Conservation (phyloP, 495 filamentous ascomycete genomes). For the Xylaria cubensis region DNA sequence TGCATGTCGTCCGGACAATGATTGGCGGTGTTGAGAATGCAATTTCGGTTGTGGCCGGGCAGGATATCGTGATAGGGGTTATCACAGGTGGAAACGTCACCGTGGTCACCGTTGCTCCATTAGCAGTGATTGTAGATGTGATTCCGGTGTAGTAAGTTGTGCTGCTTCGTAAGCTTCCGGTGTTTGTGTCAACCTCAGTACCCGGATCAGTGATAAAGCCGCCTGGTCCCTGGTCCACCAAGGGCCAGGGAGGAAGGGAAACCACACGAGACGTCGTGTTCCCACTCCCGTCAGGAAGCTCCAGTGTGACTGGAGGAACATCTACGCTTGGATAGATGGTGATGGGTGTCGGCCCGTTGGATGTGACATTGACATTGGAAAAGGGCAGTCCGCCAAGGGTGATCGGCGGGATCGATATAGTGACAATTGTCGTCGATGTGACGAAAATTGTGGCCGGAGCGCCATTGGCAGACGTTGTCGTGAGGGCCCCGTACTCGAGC, state of each 20-base stretch:
- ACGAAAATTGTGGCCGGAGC: conserved; percentile 21
- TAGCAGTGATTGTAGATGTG: not conserved
- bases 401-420: conserved; percentile 26
- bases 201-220: conserved; percentile 5
- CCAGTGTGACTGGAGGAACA: conserved; percentile 27
- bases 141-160: conserved; percentile 14
- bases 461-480: conserved; percentile 7
- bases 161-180: not conserved
- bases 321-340: conserved; percentile 27
- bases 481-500: conserved; percentile 29
- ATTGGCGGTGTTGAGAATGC: not conserved
- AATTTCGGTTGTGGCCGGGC: conserved; percentile 10
- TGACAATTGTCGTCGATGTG: conserved; percentile 27
- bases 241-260: conserved; percentile 33
- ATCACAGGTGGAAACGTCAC: conserved; percentile 1
- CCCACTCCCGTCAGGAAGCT: conserved; percentile 25
- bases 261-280: conserved; percentile 23
- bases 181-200: not conserved
- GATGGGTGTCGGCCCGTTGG: not conserved
- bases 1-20: conserved; percentile 1
- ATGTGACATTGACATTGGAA: conserved; percentile 26
- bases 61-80: not conserved
- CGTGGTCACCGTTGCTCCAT: conserved; percentile 1
- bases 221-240: conserved; percentile 16
- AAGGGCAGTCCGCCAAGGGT: conserved; percentile 18